phyloP scores from a whole-genome alignment of 345 rosid genomes.

The Sonneratia alba region DNA sequence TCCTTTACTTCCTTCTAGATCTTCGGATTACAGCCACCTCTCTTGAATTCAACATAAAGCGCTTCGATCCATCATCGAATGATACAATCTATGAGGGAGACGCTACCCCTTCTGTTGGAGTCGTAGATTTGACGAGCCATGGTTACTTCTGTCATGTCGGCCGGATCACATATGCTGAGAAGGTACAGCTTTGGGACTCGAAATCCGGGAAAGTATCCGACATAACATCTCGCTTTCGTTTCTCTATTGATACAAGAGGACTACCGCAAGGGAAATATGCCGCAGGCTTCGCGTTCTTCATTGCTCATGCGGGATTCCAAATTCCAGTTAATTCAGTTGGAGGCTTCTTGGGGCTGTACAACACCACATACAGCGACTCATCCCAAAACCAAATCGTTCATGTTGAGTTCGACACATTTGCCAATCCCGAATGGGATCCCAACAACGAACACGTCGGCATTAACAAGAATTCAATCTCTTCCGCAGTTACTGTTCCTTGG shows the following conservation, averaged over 20 bases:
- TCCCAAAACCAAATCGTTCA: conserved; percentile 15
- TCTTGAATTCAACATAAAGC: conserved; percentile 14
- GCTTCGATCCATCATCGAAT: conserved; percentile 10
- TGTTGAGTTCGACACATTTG: conserved; percentile 24
- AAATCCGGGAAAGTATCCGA: conserved; percentile 16
- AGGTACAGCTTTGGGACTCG: conserved; percentile 23
- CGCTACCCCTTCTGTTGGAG: conserved; percentile 17
- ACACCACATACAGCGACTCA: conserved; percentile 10
- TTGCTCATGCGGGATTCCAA: conserved; percentile 24
- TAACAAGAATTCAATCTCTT: conserved; percentile 26
- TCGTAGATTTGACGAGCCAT: conserved; percentile 18
- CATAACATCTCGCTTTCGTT: conserved; percentile 25
- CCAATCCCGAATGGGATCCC: conserved; percentile 27
- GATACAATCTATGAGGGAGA: conserved; percentile 24
- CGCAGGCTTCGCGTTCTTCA: conserved; percentile 29
- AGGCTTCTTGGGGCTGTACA: conserved; percentile 35
- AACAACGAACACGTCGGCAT: conserved; percentile 30
- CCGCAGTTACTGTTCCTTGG: conserved; percentile 22
- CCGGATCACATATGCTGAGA: conserved; percentile 19
- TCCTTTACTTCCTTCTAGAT: conserved; percentile 3
- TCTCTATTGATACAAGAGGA: conserved; percentile 12
- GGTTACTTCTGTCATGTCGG: conserved; percentile 22
- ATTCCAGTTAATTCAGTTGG: conserved; percentile 34
- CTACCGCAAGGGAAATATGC: neutral
- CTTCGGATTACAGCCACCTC: conserved; percentile 3